Base-by-base conservation (phyloP, 2,329 filamentous ascomycete genomes). In the Colletotrichum sidae region DNA sequence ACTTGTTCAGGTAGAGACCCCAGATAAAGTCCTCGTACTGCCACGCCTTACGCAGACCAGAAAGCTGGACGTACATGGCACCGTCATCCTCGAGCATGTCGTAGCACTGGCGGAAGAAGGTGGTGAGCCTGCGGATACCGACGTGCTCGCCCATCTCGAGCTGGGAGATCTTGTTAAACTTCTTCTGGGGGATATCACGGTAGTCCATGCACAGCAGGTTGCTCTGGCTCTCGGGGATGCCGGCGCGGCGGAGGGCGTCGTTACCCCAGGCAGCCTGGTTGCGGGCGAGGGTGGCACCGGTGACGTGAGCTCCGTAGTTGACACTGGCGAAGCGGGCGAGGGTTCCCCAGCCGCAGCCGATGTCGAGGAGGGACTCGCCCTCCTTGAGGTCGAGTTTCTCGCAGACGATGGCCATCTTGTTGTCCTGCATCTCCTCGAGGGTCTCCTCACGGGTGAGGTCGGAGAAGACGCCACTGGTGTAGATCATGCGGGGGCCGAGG, bases 1-100 rank as follows among this genome's bases (percentile, higher is more conserved):
- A 97, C 84, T 97, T 97, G 90, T 98, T 98, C 94, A 98, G 97
- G 87, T 97, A 98, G 51, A 98, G 87, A 77, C 96, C 96, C 96
- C 96, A 98, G 79, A 95, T 92, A 55, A 97, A 87, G 81, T 98
- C 95, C 85, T 98, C 94, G 76, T 97, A 98, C 80, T 98, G 96
- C 96, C 96, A 98, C 69, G 87, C 84, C 84, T 96, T 96, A 72
- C 96, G 91, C 68, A 99, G 87, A 81, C 96, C 96, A 72, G 95
- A 94, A 73, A 96, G 94, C 80, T 98, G 96, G 67, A 98, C 86
- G 87, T 96, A 97, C 84, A 98, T 97, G 70, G 93, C 88, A 78
- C 96, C 96, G 71, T 98, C 94, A 71, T 98, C 96, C 68, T 97
- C 93, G 59, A 98, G 89, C 94, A 98, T 97, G 75, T 97, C 90